Conservation (phyloP, 83 land plant species). For the Isoetes engelmannii region DNA sequence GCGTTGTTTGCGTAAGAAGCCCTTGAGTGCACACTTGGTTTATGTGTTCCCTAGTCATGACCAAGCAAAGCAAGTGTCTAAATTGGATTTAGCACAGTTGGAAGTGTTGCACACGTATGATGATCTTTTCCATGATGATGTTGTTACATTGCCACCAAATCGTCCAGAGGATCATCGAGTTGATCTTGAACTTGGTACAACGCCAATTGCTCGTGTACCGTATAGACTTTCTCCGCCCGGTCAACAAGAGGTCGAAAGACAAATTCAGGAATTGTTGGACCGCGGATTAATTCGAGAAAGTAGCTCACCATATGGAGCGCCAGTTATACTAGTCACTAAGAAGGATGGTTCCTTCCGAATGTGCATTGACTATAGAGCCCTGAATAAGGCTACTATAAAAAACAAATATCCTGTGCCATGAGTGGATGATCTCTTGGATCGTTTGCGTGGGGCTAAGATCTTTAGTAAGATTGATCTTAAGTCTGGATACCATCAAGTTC, state of each 20-base stretch:
- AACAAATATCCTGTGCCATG: slow-evolving; percentile 18
- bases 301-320: slow-evolving; percentile 17
- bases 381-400: slow-evolving; percentile 16
- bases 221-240: slow-evolving; percentile 14
- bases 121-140: no score
- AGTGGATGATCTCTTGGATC: slow-evolving; percentile 30
- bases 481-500: slow-evolving; percentile 14
- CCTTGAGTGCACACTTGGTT: no score
- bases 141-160: no score
- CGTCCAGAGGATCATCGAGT: no score
- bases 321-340: slow-evolving; percentile 16
- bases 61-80: no score
- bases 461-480: slow-evolving; percentile 25
- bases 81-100: no score
- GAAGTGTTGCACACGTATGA: no score
- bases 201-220: no score
- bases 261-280: slow-evolving; percentile 18
- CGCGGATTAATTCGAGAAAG: slow-evolving; percentile 13
- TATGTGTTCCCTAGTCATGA: no score
- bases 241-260: slow-evolving; percentile 15
- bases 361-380: slow-evolving; percentile 18
- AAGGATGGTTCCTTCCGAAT: slow-evolving; percentile 29
- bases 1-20: no score
- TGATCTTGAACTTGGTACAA: no score
- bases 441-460: slow-evolving; percentile 8